Conservation (phyloP, 2,329 filamentous ascomycete species). For the Cladosporium austrohemisphaericum region DNA sequence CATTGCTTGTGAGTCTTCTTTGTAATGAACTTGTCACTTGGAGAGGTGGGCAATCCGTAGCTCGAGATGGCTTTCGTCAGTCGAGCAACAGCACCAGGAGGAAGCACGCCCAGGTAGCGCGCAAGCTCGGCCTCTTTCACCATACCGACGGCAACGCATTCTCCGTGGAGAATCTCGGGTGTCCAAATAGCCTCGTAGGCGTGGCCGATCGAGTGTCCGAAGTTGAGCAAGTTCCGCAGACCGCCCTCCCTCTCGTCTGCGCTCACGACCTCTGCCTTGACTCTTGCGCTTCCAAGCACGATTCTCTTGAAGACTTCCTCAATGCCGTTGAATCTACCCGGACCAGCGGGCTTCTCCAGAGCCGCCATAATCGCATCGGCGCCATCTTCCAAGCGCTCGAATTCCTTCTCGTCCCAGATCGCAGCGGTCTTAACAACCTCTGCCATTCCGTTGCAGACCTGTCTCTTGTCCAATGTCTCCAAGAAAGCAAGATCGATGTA, state of each 20-base stretch:
- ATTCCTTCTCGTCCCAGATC: slow-evolving; percentile 89
- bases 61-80: slow-evolving; percentile 91
- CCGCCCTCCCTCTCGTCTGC: slow-evolving; percentile 92
- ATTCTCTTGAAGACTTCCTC: slow-evolving; percentile 51
- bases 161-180: slow-evolving; percentile 90
- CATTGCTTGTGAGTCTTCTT: slow-evolving; percentile 85
- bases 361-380: slow-evolving; percentile 71
- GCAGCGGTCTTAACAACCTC: slow-evolving; percentile 85
- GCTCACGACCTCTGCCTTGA: slow-evolving; percentile 93
- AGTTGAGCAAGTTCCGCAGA: slow-evolving; percentile 90
- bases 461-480: slow-evolving; percentile 78
- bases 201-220: slow-evolving; percentile 96
- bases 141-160: slow-evolving; percentile 97
- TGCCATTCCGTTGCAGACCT: slow-evolving; percentile 98
- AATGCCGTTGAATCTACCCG: slow-evolving; percentile 66
- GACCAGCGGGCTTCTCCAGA: slow-evolving; percentile 57
- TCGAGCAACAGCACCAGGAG: slow-evolving; percentile 81
- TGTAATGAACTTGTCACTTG: slow-evolving; percentile 77
- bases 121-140: slow-evolving; percentile 95
- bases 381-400: slow-evolving; percentile 76
- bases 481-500: slow-evolving; percentile 93
- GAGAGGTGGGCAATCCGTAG: slow-evolving; percentile 81
- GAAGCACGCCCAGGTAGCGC: slow-evolving; percentile 79
- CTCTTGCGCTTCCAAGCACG: slow-evolving; percentile 83
- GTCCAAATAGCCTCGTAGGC: slow-evolving; percentile 94